These are phyloP conservation scores for Pezicula rhizophila DNA, from an alignment of 2,329 filamentous ascomycete species.

Conservation along the genomic window DNA sequence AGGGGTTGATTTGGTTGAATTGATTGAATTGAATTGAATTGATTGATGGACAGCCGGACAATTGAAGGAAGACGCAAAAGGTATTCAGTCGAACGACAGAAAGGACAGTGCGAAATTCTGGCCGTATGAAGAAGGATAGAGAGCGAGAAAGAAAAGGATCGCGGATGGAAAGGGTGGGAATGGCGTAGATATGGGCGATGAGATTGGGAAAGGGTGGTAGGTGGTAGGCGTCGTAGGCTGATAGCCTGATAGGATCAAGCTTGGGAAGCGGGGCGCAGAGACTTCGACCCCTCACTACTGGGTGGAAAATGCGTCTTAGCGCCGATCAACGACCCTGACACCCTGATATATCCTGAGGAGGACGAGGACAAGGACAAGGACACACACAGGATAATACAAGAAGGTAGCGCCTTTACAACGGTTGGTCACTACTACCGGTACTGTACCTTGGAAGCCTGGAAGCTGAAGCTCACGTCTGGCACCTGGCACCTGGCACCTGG, in stretches of 20 bases:
- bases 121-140: slow-evolving; percentile 5
- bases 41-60: slow-evolving; percentile 4
- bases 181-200: slow-evolving; percentile 4
- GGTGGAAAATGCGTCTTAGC: no score
- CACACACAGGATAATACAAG: no score
- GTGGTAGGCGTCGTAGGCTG: neutral
- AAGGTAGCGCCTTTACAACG: no score
- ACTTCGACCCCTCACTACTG: no score
- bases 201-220: slow-evolving; percentile 1
- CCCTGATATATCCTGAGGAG: no score
- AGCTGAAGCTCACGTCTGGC: no score
- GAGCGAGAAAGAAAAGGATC: slow-evolving; percentile 5
- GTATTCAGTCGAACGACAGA: slow-evolving; percentile 22
- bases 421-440: no score
- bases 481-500: no score
- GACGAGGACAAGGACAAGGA: no score
- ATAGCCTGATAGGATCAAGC: slow-evolving; percentile 4
- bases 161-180: slow-evolving; percentile 4
- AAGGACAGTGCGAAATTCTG: slow-evolving; percentile 24
- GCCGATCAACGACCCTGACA: no score
- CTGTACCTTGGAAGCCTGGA: no score
- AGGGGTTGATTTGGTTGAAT: neutral
- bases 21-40: neutral
- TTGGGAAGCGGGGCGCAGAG: no score
- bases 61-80: slow-evolving; percentile 12